These are phyloP conservation scores for Bodo saltans DNA, from an alignment of 78 protist species.

Conservation along the genomic window DNA sequence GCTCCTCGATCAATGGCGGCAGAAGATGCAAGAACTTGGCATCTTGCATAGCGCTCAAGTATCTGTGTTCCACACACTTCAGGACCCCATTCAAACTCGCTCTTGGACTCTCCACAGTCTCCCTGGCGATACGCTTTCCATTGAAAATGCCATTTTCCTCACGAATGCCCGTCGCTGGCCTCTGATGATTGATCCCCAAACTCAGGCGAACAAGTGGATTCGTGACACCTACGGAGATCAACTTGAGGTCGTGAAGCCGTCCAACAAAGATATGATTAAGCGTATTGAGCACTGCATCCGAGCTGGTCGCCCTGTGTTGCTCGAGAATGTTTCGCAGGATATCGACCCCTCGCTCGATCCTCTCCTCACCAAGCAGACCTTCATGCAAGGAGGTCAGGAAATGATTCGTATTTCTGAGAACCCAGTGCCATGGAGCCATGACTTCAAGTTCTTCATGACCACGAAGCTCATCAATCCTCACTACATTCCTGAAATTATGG, in stretches of 20 bases:
- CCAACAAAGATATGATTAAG: conserved; percentile 57
- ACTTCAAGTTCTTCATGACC: conserved; percentile 76
- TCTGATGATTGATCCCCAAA: conserved; percentile 80
- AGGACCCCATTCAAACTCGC: conserved; percentile 64
- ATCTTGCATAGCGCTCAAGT: conserved; percentile 19
- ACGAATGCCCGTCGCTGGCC: conserved; percentile 70
- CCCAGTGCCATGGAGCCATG: conserved; percentile 52
- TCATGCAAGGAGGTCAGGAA: conserved; percentile 42
- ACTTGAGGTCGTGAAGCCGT: conserved; percentile 56
- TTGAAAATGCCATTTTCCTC: conserved; percentile 75
- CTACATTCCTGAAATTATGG: conserved; percentile 70
- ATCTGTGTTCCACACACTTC: conserved; percentile 43
- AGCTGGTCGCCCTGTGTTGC: conserved; percentile 64
- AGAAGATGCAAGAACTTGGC: conserved; percentile 12
- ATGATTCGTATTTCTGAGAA: conserved; percentile 69
- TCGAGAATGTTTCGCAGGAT: conserved; percentile 74
- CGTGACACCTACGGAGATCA: conserved; percentile 36
- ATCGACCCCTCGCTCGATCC: conserved; percentile 82
- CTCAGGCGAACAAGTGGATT: conserved; percentile 81
- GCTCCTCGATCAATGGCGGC: conserved; percentile 53
- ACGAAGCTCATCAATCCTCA: conserved; percentile 82
- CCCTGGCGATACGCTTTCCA: conserved; percentile 70
- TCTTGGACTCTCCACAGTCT: conserved; percentile 70
- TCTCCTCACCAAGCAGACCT: conserved; percentile 64
- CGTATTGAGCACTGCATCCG: conserved; percentile 45